Evolutionary conservation across 129 eudicot genomes (phyloP), one percentile per base, ranked within the genome.

Genomic region (carrot (Daucus carota)): DNA sequence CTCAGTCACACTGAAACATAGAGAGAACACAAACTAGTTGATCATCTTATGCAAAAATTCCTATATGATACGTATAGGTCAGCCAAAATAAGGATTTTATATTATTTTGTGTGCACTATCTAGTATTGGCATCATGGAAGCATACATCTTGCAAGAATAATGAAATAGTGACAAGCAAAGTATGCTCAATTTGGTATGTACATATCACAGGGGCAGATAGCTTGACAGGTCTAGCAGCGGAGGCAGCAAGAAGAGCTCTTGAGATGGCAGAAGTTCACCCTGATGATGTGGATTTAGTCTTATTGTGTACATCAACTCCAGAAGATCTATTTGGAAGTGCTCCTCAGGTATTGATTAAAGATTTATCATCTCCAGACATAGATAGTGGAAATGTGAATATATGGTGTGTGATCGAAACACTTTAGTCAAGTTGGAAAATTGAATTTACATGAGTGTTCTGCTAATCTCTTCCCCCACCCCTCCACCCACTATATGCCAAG

Each of bases 281-380:
- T 78, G 87, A 88, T 84, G 98, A 90, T 16, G 94, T 93, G 67
- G 97, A 93, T 85, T 92, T 93, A n/a, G 80, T 93, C 76, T 78
- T 93, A 69, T 26, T 93, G 88, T 93, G 98, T 81, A 88, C 98
- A 40, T 93, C 98, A 8, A 88, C 98, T 75, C 92, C 97, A 22
- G 97, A 93, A 38, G 98, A 93, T 81, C 84, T 88, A 42, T 93
- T 93, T 73, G 98, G 98, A 46, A 86, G 92, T 85, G 98, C 98
- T 75, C 95, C 98, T 15, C 92, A 90, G 98, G 98, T 92, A 83
- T 57, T 40, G 24, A 62, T 63, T 42, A 29, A 0, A 45, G 34
- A 33, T n/a, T 46, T 47, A 54, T 74, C 44, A 36, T 74, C 26
- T 33, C 22, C 8, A 5, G 28, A 18, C 26, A 74, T 10, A 15